phyloP scores from a whole-genome alignment of 768 basidiomycete genomes.

The Tylopilus sp. region DNA sequence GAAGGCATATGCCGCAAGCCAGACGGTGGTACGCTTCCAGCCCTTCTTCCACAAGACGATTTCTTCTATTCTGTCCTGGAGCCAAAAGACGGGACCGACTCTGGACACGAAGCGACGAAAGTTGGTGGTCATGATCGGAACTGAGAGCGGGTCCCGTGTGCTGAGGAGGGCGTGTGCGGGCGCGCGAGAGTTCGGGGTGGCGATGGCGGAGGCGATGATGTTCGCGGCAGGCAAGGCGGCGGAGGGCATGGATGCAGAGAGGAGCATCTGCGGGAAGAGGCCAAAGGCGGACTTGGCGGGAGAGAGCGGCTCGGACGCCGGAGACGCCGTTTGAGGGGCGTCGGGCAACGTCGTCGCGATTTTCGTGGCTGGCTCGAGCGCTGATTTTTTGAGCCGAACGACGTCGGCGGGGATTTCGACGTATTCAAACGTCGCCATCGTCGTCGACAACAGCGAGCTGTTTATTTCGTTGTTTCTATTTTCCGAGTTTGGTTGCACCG shows the following conservation, averaged over 20 bases:
- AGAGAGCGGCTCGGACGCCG: conserved; percentile 14
- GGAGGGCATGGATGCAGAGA: conserved; percentile 19
- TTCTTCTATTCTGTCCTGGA: conserved; percentile 86
- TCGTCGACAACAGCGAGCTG: neutral
- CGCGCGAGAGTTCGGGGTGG: conserved; percentile 19
- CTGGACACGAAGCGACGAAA: conserved; percentile 78
- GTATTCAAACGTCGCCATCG: conserved; percentile 38
- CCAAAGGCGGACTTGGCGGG: conserved; percentile 34
- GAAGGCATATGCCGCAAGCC: conserved; percentile 76
- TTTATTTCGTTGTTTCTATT: neutral
- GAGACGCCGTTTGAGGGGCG: conserved; percentile 6
- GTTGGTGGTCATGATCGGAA: conserved; percentile 60
- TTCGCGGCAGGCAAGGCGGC: conserved; percentile 7
- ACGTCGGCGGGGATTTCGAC: conserved; percentile 41
- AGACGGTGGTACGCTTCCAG: conserved; percentile 66
- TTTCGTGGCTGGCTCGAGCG: conserved; percentile 37
- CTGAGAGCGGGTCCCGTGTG: conserved; percentile 65
- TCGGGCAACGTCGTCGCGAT: conserved; percentile 41
- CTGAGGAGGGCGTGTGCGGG: conserved; percentile 39
- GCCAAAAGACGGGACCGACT: conserved; percentile 81
- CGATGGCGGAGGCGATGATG: conserved; percentile 19
- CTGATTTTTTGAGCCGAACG: conserved; percentile 30
- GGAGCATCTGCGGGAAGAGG: conserved; percentile 40
- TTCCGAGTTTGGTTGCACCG: neutral
- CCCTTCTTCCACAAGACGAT: conserved; percentile 78